Evolutionary conservation across 2,329 filamentous ascomycete genomes (phyloP).

Genomic region (Trichoderma hamatum): DNA sequence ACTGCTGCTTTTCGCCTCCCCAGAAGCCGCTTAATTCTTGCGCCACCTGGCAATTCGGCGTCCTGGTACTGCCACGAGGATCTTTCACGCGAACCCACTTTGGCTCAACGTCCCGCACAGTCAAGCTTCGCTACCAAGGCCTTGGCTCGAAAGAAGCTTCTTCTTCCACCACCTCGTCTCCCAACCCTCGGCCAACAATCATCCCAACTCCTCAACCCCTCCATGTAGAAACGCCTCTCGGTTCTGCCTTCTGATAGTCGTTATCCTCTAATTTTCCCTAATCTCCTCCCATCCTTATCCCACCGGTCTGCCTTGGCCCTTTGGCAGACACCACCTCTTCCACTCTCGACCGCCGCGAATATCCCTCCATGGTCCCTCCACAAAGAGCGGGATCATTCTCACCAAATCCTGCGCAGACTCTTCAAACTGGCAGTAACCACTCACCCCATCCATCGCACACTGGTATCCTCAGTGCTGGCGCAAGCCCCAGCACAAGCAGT

Average conservation of each 20-base stretch:
- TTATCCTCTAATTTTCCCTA: constrained; percentile 26
- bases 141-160: constrained; percentile 20
- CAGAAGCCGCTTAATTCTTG: constrained; percentile 14
- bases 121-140: constrained; percentile 14
- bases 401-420: constrained; percentile 61
- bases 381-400: constrained; percentile 67
- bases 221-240: constrained; percentile 43
- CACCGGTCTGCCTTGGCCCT: constrained; percentile 40
- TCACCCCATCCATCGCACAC: constrained; percentile 61
- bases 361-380: constrained; percentile 60
- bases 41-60: constrained; percentile 22
- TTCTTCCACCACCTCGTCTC: neutral
- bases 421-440: constrained; percentile 59
- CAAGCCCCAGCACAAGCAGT: constrained; percentile 64
- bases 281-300: constrained; percentile 37
- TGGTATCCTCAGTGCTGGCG: constrained; percentile 61
- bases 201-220: constrained; percentile 33
- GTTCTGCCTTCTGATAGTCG: constrained; percentile 34
- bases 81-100: constrained; percentile 27
- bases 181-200: constrained; percentile 26
- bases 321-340: constrained; percentile 43
- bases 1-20: constrained; percentile 32
- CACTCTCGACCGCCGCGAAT: constrained; percentile 39
- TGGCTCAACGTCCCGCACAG: constrained; percentile 20
- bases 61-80: constrained; percentile 25